These are phyloP conservation scores for Ustilago lituana DNA, from an alignment of 1,284 basidiomycete species.

Conservation along the genomic window DNA sequence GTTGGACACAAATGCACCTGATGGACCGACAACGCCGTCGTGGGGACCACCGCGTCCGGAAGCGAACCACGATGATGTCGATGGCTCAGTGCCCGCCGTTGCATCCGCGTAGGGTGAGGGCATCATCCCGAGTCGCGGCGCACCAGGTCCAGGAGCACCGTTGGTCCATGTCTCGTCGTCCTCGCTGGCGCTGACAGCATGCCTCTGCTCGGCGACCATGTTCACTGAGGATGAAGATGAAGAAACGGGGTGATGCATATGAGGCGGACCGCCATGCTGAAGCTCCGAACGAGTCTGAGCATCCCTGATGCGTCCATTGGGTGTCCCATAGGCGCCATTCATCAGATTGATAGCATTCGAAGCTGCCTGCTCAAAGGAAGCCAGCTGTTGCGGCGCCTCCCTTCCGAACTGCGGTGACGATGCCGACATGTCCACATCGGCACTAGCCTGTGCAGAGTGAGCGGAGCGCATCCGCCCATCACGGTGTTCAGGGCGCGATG, in stretches of 20 bases:
- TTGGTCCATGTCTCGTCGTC: slow-evolving; percentile 22
- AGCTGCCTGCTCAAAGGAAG: background rate
- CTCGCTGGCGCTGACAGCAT: slow-evolving; percentile 15
- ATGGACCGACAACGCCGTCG: background rate
- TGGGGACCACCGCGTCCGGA: slow-evolving; percentile 2
- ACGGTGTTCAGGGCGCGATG: background rate
- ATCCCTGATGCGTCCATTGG: no score
- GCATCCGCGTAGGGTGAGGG: slow-evolving; percentile 23
- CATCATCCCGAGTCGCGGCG: slow-evolving; percentile 32
- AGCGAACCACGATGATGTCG: slow-evolving; percentile 21
- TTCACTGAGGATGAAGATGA: slow-evolving; percentile 18
- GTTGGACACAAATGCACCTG: slow-evolving; percentile 6
- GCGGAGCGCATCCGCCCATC: background rate
- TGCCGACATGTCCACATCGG: background rate
- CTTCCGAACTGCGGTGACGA: background rate
- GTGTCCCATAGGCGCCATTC: background rate
- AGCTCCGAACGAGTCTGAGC: background rate
- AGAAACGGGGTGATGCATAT: slow-evolving; percentile 18
- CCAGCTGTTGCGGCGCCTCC: slow-evolving; percentile 3
- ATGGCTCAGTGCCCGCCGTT: slow-evolving; percentile 5
- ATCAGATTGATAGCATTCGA: background rate
- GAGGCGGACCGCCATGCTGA: slow-evolving; percentile 13
- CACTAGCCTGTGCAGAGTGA: slow-evolving; percentile 2
- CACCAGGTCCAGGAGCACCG: slow-evolving; percentile 11
- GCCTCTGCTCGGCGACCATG: slow-evolving; percentile 12